These are phyloP conservation scores for Ceratocystis alfenasii DNA, from an alignment of 2,329 filamentous ascomycete species.

Conservation along the genomic window DNA sequence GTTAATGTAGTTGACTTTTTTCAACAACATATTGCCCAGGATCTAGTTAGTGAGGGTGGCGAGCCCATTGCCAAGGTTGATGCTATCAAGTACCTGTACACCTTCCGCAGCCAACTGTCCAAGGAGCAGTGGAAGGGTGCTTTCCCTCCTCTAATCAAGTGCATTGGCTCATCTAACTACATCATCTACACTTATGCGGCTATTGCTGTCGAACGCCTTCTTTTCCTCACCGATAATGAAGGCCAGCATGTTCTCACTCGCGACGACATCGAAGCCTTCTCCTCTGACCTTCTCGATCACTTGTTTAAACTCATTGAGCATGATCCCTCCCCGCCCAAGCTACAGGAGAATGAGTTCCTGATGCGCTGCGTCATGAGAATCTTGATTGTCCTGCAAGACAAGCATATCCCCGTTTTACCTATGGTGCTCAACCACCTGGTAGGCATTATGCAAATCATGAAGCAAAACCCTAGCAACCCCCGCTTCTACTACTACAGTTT, in stretches of 20 bases:
- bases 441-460: constrained; percentile 81
- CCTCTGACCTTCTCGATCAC: constrained; percentile 77
- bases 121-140: constrained; percentile 85
- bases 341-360: constrained; percentile 96
- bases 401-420: constrained; percentile 60
- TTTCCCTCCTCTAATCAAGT: constrained; percentile 80
- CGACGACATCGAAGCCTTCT: constrained; percentile 63
- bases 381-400: constrained; percentile 82
- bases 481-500: constrained; percentile 99
- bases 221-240: constrained; percentile 67
- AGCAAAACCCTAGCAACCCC: constrained; percentile 91
- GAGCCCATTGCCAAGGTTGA: constrained; percentile 90
- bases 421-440: constrained; percentile 73
- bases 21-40: constrained; percentile 79
- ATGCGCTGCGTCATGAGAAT: constrained; percentile 99
- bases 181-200: constrained; percentile 97
- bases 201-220: constrained; percentile 85
- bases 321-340: constrained; percentile 72
- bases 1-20: constrained; percentile 93
- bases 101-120: constrained; percentile 87
- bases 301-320: constrained; percentile 85
- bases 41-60: constrained; percentile 60
- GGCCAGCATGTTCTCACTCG: constrained; percentile 70
- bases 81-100: constrained; percentile 95
- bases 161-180: constrained; percentile 79